These are phyloP conservation scores for Fusarium sulawesiense DNA, from an alignment of 2,329 filamentous ascomycete species.

Conservation along the genomic window DNA sequence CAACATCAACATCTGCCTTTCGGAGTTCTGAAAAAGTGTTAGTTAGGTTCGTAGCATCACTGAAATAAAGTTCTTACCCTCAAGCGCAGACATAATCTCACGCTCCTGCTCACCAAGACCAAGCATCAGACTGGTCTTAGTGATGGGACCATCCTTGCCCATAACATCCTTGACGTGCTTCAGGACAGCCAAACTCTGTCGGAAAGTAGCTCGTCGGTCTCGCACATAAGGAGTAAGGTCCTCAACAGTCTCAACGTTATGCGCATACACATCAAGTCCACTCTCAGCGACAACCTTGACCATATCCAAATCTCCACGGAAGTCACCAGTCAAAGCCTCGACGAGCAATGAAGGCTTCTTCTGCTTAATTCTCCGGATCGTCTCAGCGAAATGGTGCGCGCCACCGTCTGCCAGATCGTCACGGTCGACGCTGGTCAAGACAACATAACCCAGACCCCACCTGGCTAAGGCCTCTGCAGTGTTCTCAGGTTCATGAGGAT, in stretches of 20 bases:
- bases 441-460: conserved; percentile 96
- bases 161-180: conserved; percentile 82
- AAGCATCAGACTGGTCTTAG: conserved; percentile 99
- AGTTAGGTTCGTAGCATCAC: conserved; percentile 9
- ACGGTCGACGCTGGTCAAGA: conserved; percentile 91
- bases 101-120: conserved; percentile 92
- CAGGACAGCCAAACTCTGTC: conserved; percentile 84
- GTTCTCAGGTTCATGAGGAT: conserved; percentile 96
- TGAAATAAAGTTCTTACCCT: conserved; percentile 59
- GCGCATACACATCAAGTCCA: conserved; percentile 94
- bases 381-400: conserved; percentile 90
- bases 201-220: conserved; percentile 89
- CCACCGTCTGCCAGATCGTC: conserved; percentile 93
- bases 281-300: conserved; percentile 85
- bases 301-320: conserved; percentile 85
- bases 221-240: conserved; percentile 88
- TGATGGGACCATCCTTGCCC: conserved; percentile 78
- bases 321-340: conserved; percentile 89
- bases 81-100: conserved; percentile 82
- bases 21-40: conserved; percentile 71
- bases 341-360: conserved; percentile 82
- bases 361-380: conserved; percentile 91
- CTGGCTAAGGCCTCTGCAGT: conserved; percentile 91
- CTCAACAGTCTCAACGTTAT: conserved; percentile 97
- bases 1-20: conserved; percentile 85